A percentile compares a stretch with the other conserved stretches of the same genome.
Evolutionary conservation across 768 basidiomycete genomes (phyloP).

Genomic region (Daedaleopsis nitida): DNA sequence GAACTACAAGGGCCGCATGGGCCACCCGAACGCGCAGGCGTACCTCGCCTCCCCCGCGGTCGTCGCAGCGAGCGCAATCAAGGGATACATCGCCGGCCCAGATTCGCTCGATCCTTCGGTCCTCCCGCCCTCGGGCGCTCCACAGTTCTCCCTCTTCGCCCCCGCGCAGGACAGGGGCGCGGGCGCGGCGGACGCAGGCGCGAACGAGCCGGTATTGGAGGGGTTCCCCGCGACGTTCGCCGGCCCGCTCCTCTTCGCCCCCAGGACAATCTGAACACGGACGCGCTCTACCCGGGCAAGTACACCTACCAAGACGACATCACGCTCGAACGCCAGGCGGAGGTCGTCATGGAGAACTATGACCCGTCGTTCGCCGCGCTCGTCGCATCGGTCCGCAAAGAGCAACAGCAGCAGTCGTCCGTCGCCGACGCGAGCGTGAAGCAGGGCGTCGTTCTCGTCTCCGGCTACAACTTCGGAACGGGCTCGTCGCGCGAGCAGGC

Average conservation of each 20-base stretch:
- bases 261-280: slow-evolving; percentile 97
- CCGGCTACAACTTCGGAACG: slow-evolving; percentile 98
- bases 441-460: slow-evolving; percentile 76
- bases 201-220: slow-evolving; percentile 66
- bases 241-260: slow-evolving; percentile 92
- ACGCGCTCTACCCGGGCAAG: slow-evolving; percentile 98
- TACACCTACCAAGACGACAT: slow-evolving; percentile 99
- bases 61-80: slow-evolving; percentile 93
- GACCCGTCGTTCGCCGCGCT: slow-evolving; percentile 82
- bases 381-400: slow-evolving; percentile 53
- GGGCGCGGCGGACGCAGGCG: slow-evolving; percentile 29
- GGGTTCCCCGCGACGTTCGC: slow-evolving; percentile 84
- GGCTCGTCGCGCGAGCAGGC: slow-evolving; percentile 99
- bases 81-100: slow-evolving; percentile 89
- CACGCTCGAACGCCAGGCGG: slow-evolving; percentile 89
- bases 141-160: slow-evolving; percentile 56
- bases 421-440: slow-evolving; percentile 33
- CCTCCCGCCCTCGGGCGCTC: slow-evolving; percentile 53
- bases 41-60: slow-evolving; percentile 97
- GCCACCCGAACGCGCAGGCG: slow-evolving; percentile 90
- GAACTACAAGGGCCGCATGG: slow-evolving; percentile 99
- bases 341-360: slow-evolving; percentile 99
- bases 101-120: slow-evolving; percentile 56
- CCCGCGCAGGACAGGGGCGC: slow-evolving; percentile 24
- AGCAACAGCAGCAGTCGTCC: slow-evolving; percentile 16